phyloP scores from a whole-genome alignment of 2,329 filamentous ascomycete genomes.

The Pleoardoris graminearum region DNA sequence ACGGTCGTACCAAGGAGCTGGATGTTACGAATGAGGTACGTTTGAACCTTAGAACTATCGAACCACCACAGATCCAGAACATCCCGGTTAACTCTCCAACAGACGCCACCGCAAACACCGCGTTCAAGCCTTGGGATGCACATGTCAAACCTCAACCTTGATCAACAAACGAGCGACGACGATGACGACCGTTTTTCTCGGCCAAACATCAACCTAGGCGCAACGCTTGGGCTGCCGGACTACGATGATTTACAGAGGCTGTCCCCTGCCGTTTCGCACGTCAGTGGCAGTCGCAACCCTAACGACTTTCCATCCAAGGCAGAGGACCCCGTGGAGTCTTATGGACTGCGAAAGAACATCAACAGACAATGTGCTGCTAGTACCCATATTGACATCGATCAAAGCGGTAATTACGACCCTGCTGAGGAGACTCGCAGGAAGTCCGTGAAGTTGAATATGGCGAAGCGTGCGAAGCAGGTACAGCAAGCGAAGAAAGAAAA shows the following conservation, averaged over 20 bases:
- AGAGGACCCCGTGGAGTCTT: slow-evolving; percentile 6
- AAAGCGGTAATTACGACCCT: slow-evolving; percentile 12
- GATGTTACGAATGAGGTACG: not conserved
- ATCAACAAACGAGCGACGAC: not conserved
- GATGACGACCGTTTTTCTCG: not conserved
- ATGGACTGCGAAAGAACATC: slow-evolving; percentile 9
- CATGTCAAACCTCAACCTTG: slow-evolving; percentile 8
- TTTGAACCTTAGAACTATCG: too few relatives aligned
- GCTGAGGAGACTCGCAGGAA: not conserved
- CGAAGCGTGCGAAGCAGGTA: not conserved
- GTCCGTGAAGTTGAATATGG: not conserved
- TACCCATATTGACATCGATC: slow-evolving; percentile 5
- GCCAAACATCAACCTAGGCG: not conserved
- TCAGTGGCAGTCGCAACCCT: not conserved
- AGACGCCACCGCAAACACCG: not conserved
- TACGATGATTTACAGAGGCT: not conserved
- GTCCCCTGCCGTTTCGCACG: not conserved
- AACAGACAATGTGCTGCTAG: not conserved
- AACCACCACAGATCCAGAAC: too few relatives aligned
- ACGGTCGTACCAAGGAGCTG: not conserved
- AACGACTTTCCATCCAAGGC: not conserved
- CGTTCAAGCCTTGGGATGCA: not conserved
- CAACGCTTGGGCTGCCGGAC: not conserved
- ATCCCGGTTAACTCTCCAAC: not conserved
- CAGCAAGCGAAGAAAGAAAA: not conserved